phyloP scores from a whole-genome alignment of 208 protist genomes.

The Vickermania spadyakhi region DNA sequence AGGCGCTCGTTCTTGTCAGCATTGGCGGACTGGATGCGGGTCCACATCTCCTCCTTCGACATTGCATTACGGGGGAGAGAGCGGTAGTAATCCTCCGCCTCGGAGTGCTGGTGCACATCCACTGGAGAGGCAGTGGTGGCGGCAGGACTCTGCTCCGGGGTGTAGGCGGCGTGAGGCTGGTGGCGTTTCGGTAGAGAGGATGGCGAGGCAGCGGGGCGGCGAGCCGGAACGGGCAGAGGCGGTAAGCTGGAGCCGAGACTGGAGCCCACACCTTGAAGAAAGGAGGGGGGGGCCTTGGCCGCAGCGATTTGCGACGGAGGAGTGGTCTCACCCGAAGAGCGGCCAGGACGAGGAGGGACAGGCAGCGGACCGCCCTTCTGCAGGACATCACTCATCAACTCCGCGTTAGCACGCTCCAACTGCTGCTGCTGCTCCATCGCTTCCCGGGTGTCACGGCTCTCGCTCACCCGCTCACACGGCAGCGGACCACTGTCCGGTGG shows the following conservation, averaged over 20 bases:
- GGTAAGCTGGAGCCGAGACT: background rate
- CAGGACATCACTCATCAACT: constrained; percentile 47
- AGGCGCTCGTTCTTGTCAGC: constrained; percentile 30
- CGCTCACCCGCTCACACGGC: constrained; percentile 48
- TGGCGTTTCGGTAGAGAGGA: background rate
- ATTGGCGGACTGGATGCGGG: constrained; percentile 34
- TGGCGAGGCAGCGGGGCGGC: too few relatives aligned
- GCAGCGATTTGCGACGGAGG: background rate
- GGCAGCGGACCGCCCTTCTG: constrained; percentile 49
- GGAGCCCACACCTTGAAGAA: background rate
- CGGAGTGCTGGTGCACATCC: constrained; percentile 10
- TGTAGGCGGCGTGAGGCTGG: background rate
- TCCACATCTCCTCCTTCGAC: constrained; percentile 86
- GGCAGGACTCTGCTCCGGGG: background rate
- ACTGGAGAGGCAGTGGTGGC: background rate
- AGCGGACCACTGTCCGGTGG: constrained; percentile 17
- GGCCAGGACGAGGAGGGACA: constrained; percentile 14
- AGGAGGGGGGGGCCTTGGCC: background rate
- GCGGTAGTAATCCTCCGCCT: constrained; percentile 71
- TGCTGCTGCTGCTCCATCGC: background rate
- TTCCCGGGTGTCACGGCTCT: background rate
- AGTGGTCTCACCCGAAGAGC: constrained; percentile 4
- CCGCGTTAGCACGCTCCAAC: constrained; percentile 38
- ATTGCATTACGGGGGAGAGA: constrained; percentile 65
- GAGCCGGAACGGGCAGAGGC: background rate